These are phyloP conservation scores for Penicillium cataractarum DNA, from an alignment of 495 filamentous ascomycete species.

Conservation along the genomic window DNA sequence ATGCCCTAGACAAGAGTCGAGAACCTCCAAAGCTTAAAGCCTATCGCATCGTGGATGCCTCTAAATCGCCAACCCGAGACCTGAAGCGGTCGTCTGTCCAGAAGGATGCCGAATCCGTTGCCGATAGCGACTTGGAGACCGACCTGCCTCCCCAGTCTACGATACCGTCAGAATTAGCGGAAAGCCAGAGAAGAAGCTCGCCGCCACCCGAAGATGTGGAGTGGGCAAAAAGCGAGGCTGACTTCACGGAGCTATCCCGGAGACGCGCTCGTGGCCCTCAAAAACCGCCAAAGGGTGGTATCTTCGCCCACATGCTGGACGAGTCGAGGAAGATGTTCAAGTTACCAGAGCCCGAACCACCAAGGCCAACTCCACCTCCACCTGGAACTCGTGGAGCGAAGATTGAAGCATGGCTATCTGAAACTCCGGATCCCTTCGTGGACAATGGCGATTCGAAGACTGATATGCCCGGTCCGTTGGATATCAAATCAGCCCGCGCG, in stretches of 20 bases:
- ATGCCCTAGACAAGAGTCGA: slow-evolving; percentile 22
- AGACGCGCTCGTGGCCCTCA: slow-evolving; percentile 40
- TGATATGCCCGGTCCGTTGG: slow-evolving; percentile 50
- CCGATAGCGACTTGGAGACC: slow-evolving; percentile 31
- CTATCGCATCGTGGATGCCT: slow-evolving; percentile 7
- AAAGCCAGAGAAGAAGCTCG: slow-evolving; percentile 31
- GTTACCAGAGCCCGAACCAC: slow-evolving; percentile 54
- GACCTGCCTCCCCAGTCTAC: slow-evolving; percentile 17
- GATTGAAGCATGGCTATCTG: slow-evolving; percentile 79
- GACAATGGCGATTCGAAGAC: slow-evolving; percentile 48
- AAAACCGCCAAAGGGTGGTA: slow-evolving; percentile 50
- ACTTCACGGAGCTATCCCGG: slow-evolving; percentile 50
- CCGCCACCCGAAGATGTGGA: slow-evolving; percentile 39
- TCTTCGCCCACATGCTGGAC: slow-evolving; percentile 53
- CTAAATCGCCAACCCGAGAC: slow-evolving; percentile 20
- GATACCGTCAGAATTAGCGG: slow-evolving; percentile 30
- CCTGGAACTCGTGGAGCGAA: slow-evolving; percentile 46
- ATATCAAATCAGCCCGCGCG: slow-evolving; percentile 40
- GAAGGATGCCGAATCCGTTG: slow-evolving; percentile 24
- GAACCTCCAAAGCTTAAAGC: slow-evolving; percentile 14
- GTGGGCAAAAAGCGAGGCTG: slow-evolving; percentile 49
- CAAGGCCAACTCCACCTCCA: slow-evolving; percentile 46
- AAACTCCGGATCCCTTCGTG: slow-evolving; percentile 72
- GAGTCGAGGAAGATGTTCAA: slow-evolving; percentile 59
- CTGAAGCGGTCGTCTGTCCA: slow-evolving; percentile 17